These are phyloP conservation scores for Phytophthora kernoviae DNA, from an alignment of 352 stramenopile species.

Conservation along the genomic window DNA sequence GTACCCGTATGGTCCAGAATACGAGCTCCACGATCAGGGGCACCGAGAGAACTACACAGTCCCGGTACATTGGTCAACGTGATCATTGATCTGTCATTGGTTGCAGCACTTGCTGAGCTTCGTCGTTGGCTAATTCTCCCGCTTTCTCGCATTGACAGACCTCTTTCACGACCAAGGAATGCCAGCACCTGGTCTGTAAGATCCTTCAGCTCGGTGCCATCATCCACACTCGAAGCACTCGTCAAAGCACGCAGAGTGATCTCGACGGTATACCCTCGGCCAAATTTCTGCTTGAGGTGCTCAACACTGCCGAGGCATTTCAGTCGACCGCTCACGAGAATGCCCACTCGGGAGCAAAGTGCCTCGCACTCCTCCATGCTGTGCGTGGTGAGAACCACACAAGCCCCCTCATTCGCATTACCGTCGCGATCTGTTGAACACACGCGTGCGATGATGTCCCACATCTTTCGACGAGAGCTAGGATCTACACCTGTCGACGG, in stretches of 20 bases:
- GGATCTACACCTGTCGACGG: slow-evolving; percentile 94
- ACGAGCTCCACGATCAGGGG: slow-evolving; percentile 26
- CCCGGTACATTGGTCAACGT: slow-evolving; percentile 33
- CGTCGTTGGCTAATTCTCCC: slow-evolving; percentile 18
- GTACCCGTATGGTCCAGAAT: slow-evolving; percentile 47
- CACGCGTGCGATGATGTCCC: slow-evolving; percentile 91
- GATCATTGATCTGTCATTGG: slow-evolving; percentile 17
- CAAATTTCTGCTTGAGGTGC: slow-evolving; percentile 97
- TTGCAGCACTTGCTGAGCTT: slow-evolving; percentile 3
- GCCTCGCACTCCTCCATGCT: slow-evolving; percentile 87
- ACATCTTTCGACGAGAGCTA: slow-evolving; percentile 92
- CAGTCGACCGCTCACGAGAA: slow-evolving; percentile 67
- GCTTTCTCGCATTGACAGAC: slow-evolving; percentile 9
- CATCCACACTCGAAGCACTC: slow-evolving; percentile 9
- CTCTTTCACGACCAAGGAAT: slow-evolving; percentile 13
- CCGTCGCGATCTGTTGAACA: slow-evolving; percentile 90
- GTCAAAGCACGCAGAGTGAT: slow-evolving; percentile 74
- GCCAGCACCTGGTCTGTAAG: slow-evolving; percentile 17
- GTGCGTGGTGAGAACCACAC: slow-evolving; percentile 79
- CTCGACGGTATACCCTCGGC: slow-evolving; percentile 93
- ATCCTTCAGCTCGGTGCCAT: slow-evolving; percentile 10
- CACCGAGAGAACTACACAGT: slow-evolving; percentile 40
- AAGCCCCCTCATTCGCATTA: slow-evolving; percentile 85
- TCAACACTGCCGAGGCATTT: slow-evolving; percentile 86
- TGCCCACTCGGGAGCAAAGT: slow-evolving; percentile 69